Base-by-base conservation (phyloP, 495 filamentous ascomycete genomes). In the Achaetomiella virescens region DNA sequence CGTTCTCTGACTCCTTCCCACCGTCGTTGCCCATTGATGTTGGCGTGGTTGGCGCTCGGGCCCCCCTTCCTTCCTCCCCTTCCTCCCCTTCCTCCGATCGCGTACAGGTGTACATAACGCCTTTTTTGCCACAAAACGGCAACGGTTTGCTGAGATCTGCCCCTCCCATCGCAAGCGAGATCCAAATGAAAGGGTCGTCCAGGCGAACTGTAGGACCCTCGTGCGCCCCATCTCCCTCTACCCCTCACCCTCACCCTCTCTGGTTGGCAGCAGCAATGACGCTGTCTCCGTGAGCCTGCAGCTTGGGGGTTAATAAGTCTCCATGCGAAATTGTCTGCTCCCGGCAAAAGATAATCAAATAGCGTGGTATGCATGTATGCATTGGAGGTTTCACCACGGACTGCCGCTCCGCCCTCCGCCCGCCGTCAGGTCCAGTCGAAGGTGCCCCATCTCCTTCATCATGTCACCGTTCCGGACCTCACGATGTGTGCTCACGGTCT, bases 61-160 rank as follows among this genome's bases (percentile, higher is more conserved):
- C 27, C 9, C 27, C 27, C 27, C 5, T n/a, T n/a, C n/a, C n/a
- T n/a, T n/a, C n/a, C n/a, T n/a, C n/a, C n/a, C n/a, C n/a, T n/a
- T n/a, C n/a, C n/a, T 6, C 31, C 31, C 31, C 11, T 33, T 6
- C 11, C 11, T 6, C 31, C 11, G 6, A 33, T 11, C 11, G 31
- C 11, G 31, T 6, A 33, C 31, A 11, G 31, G 0, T 43, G 25
- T 15, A 7, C 44, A 3, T 18, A 41, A 48, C 42, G 41, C 24
- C 15, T 9, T 35, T 22, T 50, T 49, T 29, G 47, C 38, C 44
- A 57, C 54, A 21, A 47, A n/a, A 41, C 31, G 36, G 31, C 18
- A 17, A 18, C 17, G 14, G 27, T 21, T 36, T 37, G 18, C 37
- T 46, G 33, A 55, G 53, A 55, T 55, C 53, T 55, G 53, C 43